Evolutionary conservation across 768 basidiomycete genomes (phyloP).

Genomic region (Boletus barrowsii): DNA sequence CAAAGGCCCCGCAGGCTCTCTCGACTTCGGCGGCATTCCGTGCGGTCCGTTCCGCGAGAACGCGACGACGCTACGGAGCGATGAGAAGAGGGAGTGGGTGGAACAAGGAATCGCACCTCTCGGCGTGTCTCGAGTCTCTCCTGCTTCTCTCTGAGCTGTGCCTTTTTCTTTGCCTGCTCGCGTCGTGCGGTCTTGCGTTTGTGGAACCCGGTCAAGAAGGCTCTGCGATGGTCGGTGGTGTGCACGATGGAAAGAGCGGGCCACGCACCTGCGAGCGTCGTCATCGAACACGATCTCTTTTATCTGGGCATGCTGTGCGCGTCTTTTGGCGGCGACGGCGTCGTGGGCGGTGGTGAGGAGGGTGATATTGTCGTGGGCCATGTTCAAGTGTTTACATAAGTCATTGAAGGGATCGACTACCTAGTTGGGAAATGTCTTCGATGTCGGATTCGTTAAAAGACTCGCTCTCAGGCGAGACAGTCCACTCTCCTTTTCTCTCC

Average conservation of each 20-base stretch:
- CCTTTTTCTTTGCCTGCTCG: constrained; percentile 72
- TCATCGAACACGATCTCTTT: constrained; percentile 88
- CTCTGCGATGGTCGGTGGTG: constrained; percentile 43
- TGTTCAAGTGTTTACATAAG: constrained; percentile 22
- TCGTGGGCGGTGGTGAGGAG: constrained; percentile 62
- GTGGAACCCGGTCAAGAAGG: constrained; percentile 91
- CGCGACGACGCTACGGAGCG: constrained; percentile 61
- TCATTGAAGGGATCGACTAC: constrained; percentile 22
- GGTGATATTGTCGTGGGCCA: constrained; percentile 45
- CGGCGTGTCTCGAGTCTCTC: constrained; percentile 70
- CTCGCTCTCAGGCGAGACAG: constrained; percentile 35
- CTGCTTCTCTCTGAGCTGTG: constrained; percentile 73
- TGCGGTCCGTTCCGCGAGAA: constrained; percentile 71
- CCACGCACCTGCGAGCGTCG: constrained; percentile 63
- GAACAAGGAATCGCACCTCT: constrained; percentile 52
- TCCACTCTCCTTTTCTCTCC: constrained; percentile 19
- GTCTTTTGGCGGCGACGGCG: constrained; percentile 65
- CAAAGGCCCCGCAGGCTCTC: constrained; percentile 58
- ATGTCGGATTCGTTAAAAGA: constrained; percentile 30
- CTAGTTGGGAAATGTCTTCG: constrained; percentile 23
- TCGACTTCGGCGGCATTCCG: constrained; percentile 80
- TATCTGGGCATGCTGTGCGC: constrained; percentile 62
- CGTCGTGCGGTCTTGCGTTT: constrained; percentile 86
- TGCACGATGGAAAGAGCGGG: constrained; percentile 12
- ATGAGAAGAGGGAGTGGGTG: constrained; percentile 11